Conservation (phyloP, 495 filamentous ascomycete species). For the Aspergillus indologenus region DNA sequence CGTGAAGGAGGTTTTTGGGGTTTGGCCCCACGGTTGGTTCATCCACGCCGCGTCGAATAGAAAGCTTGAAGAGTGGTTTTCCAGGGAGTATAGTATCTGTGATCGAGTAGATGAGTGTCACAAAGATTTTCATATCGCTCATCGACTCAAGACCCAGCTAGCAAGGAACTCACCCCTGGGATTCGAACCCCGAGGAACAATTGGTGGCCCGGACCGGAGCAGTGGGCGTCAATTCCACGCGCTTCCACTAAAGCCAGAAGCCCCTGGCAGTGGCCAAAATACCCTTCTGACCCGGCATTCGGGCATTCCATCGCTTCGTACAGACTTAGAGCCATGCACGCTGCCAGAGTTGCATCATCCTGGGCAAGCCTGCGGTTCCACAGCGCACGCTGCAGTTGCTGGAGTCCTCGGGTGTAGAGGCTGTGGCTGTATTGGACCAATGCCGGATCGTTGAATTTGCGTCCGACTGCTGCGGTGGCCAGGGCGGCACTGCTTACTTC, state of each 20-base stretch:
- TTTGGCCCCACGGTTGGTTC: slow-evolving; percentile 23
- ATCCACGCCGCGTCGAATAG: slow-evolving; percentile 29
- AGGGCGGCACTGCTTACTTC: slow-evolving; percentile 26
- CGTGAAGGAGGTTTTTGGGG: slow-evolving; percentile 22
- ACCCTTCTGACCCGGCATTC: slow-evolving; percentile 20
- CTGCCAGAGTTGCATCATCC: slow-evolving; percentile 34
- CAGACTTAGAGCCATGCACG: slow-evolving; percentile 31
- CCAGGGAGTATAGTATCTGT: slow-evolving; percentile 20
- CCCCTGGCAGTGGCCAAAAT: slow-evolving; percentile 31
- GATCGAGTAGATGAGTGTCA: no score
- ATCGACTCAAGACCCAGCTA: background rate
- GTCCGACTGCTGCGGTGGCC: slow-evolving; percentile 26
- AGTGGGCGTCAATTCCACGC: slow-evolving; percentile 31
- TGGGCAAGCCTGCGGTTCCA: slow-evolving; percentile 23
- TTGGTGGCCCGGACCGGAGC: slow-evolving; percentile 25
- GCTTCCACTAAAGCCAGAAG: slow-evolving; percentile 28
- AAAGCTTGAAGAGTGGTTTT: slow-evolving; percentile 21
- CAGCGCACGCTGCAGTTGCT: slow-evolving; percentile 33
- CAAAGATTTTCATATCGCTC: background rate
- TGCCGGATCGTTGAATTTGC: slow-evolving; percentile 14
- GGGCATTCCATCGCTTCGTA: slow-evolving; percentile 41
- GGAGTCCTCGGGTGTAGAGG: slow-evolving; percentile 31
- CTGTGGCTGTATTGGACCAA: slow-evolving; percentile 29
- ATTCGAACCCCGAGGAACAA: slow-evolving; percentile 31
- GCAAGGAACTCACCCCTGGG: slow-evolving; percentile 23